A percentile compares a stretch with the other conserved stretches of the same genome.
Conservation (phyloP, 208 protist genomes). For the Trypanosoma brucei region DNA sequence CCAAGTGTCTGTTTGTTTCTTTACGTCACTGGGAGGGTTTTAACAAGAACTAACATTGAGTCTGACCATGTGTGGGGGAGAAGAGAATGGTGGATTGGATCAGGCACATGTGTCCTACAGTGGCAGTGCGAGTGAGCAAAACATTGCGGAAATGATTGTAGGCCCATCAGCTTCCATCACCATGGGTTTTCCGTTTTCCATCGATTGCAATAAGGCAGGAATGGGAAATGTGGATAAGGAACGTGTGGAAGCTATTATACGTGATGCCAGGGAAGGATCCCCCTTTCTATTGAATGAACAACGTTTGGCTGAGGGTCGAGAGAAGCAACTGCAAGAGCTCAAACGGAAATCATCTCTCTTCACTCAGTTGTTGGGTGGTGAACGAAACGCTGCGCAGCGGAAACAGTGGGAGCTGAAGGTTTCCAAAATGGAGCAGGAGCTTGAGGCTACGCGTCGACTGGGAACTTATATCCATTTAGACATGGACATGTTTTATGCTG, state of each 20-base stretch:
- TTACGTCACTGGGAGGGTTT: too few relatives aligned
- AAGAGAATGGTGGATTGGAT: too few relatives aligned
- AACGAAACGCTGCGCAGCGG: constrained; percentile 23
- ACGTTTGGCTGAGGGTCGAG: constrained; percentile 42
- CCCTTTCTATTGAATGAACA: constrained; percentile 67
- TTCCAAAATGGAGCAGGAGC: constrained; percentile 45
- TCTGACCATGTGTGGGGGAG: too few relatives aligned
- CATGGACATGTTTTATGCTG: constrained; percentile 94
- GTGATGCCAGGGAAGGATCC: constrained; percentile 46
- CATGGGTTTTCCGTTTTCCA: constrained; percentile 12
- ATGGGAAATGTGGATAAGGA: constrained; percentile 54
- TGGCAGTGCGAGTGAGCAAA: too few relatives aligned
- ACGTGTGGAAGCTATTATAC: constrained; percentile 48
- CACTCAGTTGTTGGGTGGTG: constrained; percentile 6
- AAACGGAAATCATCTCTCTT: constrained; percentile 25
- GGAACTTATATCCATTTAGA: constrained; percentile 81
- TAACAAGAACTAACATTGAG: too few relatives aligned
- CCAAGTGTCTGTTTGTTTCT: too few relatives aligned
- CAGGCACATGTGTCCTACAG: too few relatives aligned
- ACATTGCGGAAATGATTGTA: too few relatives aligned
- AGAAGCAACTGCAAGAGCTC: constrained; percentile 34
- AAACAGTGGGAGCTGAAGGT: constrained; percentile 43
- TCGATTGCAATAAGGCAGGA: constrained; percentile 76
- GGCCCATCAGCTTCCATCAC: too few relatives aligned
- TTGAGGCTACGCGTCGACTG: constrained; percentile 65